Conservation (phyloP, 371 early-diverging fungal genomes). For the Rhizopus sp. region DNA sequence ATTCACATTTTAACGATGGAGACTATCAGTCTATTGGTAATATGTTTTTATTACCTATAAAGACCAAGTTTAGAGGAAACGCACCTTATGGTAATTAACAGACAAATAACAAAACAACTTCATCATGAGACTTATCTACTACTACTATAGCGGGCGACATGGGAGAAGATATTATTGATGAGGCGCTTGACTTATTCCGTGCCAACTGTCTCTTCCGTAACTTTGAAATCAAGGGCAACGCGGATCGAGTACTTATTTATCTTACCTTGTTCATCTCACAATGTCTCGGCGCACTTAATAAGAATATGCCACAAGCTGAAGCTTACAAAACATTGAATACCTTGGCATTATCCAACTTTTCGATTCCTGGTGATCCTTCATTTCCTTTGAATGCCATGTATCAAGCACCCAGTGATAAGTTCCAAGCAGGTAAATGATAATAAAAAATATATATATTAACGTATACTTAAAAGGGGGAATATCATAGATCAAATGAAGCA, state of each 20-base stretch:
- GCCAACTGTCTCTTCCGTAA: conserved; percentile 97
- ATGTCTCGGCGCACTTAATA: conserved; percentile 73
- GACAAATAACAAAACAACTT: not conserved
- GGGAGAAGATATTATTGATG: conserved; percentile 90
- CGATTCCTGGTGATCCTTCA: conserved; percentile 89
- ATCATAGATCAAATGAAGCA: conserved; percentile 77
- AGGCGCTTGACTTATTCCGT: conserved; percentile 89
- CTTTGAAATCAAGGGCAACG: conserved; percentile 95
- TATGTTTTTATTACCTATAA: conserved; percentile 87
- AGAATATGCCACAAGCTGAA: conserved; percentile 64
- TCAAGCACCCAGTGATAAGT: conserved; percentile 69
- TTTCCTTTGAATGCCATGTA: conserved; percentile 94
- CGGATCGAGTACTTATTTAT: conserved; percentile 94
- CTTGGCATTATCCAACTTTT: conserved; percentile 85
- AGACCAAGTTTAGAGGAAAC: conserved; percentile 86
- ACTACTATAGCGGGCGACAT: conserved; percentile 51
- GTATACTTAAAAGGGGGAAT: no score
- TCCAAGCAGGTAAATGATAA: conserved; percentile 70
- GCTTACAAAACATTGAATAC: conserved; percentile 79
- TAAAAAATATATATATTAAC: no score
- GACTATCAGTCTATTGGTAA: conserved; percentile 80
- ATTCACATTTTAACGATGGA: conserved; percentile 83
- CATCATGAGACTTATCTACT: conserved; percentile 3
- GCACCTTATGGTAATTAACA: conserved; percentile 60
- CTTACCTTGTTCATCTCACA: conserved; percentile 90